A percentile compares a stretch with the other conserved stretches of the same genome.
Conservation (phyloP, 2,329 filamentous ascomycete species). For the Fusarium graminum region DNA sequence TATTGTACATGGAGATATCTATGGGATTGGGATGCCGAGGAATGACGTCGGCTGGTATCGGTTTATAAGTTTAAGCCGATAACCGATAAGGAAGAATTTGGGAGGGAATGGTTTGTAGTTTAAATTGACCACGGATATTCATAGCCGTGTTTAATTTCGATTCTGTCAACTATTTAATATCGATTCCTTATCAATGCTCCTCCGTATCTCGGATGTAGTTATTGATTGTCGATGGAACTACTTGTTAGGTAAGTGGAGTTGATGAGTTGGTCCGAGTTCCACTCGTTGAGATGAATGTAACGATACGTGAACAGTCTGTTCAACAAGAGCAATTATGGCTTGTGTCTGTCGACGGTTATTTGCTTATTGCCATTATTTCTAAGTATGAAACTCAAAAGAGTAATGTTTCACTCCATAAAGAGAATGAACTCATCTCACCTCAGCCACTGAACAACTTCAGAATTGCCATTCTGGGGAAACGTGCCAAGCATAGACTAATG, state of each 20-base stretch:
- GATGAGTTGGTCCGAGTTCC: slow-evolving; percentile 37
- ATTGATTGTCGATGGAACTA: too few relatives aligned
- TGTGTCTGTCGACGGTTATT: not conserved
- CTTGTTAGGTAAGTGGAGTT: slow-evolving; percentile 20
- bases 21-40: slow-evolving; percentile 20
- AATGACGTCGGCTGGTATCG: slow-evolving; percentile 44
- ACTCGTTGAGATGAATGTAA: slow-evolving; percentile 13
- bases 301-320: slow-evolving; percentile 3
- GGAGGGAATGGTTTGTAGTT: not conserved
- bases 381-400: not conserved
- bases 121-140: slow-evolving; percentile 14
- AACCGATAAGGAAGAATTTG: slow-evolving; percentile 38
- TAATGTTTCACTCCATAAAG: not conserved
- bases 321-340: not conserved
- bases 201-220: slow-evolving; percentile 4
- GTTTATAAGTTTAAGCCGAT: slow-evolving; percentile 42
- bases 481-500: slow-evolving; percentile 41
- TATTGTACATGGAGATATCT: slow-evolving; percentile 1
- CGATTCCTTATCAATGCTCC: not conserved
- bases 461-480: slow-evolving; percentile 38
- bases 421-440: slow-evolving; percentile 3
- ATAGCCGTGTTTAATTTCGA: not conserved
- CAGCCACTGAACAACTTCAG: slow-evolving; percentile 18
- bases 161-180: not conserved
- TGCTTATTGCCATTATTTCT: not conserved